phyloP scores from a whole-genome alignment of 768 basidiomycete genomes.

The Paxillus ammoniavirescens region DNA sequence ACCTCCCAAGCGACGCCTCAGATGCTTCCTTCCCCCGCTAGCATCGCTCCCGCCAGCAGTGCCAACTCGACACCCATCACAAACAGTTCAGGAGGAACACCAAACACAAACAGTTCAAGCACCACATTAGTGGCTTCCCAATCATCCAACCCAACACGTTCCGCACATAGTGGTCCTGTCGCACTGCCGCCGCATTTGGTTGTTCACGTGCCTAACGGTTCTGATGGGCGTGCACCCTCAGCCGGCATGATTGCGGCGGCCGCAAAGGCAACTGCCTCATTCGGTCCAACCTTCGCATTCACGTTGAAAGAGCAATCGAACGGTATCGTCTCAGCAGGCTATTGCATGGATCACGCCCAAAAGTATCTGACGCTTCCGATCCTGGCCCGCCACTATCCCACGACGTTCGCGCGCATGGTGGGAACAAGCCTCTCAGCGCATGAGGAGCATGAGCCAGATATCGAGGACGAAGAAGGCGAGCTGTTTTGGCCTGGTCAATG shows the following conservation, averaged over 20 bases:
- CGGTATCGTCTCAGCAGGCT: slow-evolving; percentile 42
- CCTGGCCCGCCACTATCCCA: slow-evolving; percentile 69
- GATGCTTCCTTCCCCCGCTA: slow-evolving; percentile 80
- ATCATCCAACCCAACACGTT: slow-evolving; percentile 26
- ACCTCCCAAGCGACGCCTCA: slow-evolving; percentile 50
- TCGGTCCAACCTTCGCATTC: slow-evolving; percentile 26
- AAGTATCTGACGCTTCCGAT: slow-evolving; percentile 61
- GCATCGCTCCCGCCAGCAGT: slow-evolving; percentile 63
- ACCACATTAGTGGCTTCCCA: slow-evolving; percentile 24
- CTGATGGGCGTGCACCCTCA: slow-evolving; percentile 30
- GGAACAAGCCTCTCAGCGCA: slow-evolving; percentile 56
- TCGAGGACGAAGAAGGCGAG: slow-evolving; percentile 84
- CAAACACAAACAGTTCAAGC: slow-evolving; percentile 37
- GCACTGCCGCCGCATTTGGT: slow-evolving; percentile 41
- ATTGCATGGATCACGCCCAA: slow-evolving; percentile 48
- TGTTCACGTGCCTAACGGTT: slow-evolving; percentile 25
- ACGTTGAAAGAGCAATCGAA: slow-evolving; percentile 29
- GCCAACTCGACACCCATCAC: slow-evolving; percentile 76
- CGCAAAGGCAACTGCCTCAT: slow-evolving; percentile 28
- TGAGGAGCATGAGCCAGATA: slow-evolving; percentile 78
- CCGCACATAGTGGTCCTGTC: slow-evolving; percentile 30
- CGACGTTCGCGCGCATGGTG: slow-evolving; percentile 72
- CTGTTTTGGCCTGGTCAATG: slow-evolving; percentile 81
- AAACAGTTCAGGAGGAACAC: slow-evolving; percentile 52
- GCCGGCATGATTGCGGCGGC: slow-evolving; percentile 29